Evolutionary conservation across 1,284 basidiomycete species (phyloP), one percentile per base, ranked within the genome.

Genomic region (Ganoderma boninense): DNA sequence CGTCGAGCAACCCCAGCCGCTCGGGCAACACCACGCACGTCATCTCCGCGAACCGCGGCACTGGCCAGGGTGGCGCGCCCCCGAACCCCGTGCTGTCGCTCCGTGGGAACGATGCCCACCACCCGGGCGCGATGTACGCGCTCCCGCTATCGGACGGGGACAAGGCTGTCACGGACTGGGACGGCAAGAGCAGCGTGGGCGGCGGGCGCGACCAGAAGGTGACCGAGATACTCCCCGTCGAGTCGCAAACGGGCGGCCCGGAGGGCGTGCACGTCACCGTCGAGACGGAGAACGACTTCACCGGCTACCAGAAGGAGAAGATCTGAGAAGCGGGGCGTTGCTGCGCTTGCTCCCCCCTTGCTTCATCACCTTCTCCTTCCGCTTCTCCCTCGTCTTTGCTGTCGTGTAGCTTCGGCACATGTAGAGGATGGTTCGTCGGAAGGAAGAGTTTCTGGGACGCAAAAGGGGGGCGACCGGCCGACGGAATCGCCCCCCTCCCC

Each of bases 91-190:
- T 82, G 52, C 77, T 82, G 67, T 79, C 79, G 75, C 74, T 84
- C 76, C 71, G 81, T 70, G 68, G 77, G 74, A 68, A 74, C 66
- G 43, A 84, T 18, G 18, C 5, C 46, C 46, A n/a, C n/a, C 20
- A 49, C 85, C 32, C 84, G 81, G 66, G 68, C 62, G 49, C 49
- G 23, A 80, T 73, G 75, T 84, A 87, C 75, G 90, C 89, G 1
- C 92, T 88, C 73, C 91, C 89, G n/a, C 87, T 93, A 69, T 88
- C 87, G 69, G 86, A 89, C 62, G 89, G 92, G 66, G 80, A 82
- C 76, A 92, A 91, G 82, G 80, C 80, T 67, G 83, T 80, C 81
- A 83, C 66, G 35, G 75, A 85, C 69, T 79, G 75, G 38, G 89
- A 90, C 75, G 85, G 81, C 77, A 91, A 92, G 82, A 84, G 81